Evolutionary conservation across 768 basidiomycete species (phyloP).

Genomic region (Pluteus cervinus): DNA sequence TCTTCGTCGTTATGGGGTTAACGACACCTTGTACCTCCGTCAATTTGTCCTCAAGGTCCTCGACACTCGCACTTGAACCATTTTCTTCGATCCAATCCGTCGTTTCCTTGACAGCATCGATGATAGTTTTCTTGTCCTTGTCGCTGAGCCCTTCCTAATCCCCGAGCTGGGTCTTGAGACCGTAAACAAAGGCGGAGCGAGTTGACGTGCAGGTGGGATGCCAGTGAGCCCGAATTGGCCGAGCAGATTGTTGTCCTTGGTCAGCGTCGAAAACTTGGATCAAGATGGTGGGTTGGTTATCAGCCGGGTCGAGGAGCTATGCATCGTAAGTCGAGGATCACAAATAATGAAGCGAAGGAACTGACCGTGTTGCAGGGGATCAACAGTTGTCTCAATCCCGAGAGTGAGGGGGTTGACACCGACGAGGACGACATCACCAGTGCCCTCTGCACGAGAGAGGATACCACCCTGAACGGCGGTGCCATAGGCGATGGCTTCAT

Average conservation of each 20-base stretch:
- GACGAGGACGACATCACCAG: conserved; percentile 87
- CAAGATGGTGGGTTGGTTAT: conserved; percentile 91
- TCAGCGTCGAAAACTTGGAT: conserved; percentile 97
- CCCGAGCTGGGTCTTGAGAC: conserved; percentile 79
- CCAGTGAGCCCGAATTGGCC: conserved; percentile 93
- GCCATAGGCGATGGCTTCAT: conserved; percentile 98
- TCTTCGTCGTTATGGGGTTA: conserved; percentile 81
- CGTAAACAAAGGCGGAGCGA: conserved; percentile 88
- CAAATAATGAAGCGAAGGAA: conserved; percentile 51
- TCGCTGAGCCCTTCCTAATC: conserved; percentile 82
- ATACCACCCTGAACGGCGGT: conserved; percentile 99
- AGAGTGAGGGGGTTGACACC: conserved; percentile 96
- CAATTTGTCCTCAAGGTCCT: conserved; percentile 91
- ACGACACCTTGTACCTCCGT: conserved; percentile 73
- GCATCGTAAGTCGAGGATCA: conserved; percentile 12
- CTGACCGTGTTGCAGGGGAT: conserved; percentile 98
- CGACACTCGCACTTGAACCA: conserved; percentile 66
- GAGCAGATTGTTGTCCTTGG: conserved; percentile 98
- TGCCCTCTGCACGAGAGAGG: conserved; percentile 89
- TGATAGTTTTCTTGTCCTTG: conserved; percentile 80
- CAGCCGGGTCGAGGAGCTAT: conserved; percentile 73
- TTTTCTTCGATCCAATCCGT: conserved; percentile 91
- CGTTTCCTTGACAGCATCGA: conserved; percentile 78
- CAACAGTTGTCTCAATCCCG: conserved; percentile 98
- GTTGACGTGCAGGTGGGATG: conserved; percentile 93